A percentile compares a stretch with the other conserved stretches of the same genome.
Conservation (phyloP, 2,329 filamentous ascomycete genomes). For the Cordyceps militaris region DNA sequence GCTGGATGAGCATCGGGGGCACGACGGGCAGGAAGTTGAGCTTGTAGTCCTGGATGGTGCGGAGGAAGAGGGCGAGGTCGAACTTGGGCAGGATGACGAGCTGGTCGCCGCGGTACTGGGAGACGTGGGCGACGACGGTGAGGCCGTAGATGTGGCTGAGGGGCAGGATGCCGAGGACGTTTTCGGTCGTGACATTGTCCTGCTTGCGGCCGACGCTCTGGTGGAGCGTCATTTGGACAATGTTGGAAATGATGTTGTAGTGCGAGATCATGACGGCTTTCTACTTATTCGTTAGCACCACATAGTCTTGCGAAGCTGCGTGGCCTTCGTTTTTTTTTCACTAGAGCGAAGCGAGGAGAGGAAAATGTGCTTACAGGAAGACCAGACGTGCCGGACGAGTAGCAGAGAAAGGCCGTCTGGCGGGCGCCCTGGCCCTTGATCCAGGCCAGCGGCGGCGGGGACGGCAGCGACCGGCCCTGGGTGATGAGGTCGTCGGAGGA, state of each 20-base stretch:
- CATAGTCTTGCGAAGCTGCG: background rate
- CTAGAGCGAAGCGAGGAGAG: background rate
- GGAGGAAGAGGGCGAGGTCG: slow-evolving; percentile 58
- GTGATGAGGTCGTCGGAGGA: slow-evolving; percentile 60
- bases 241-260: slow-evolving; percentile 70
- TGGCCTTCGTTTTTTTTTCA: too few species aligned
- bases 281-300: slow-evolving; percentile 29
- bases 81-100: slow-evolving; percentile 69
- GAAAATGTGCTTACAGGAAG: slow-evolving; percentile 51
- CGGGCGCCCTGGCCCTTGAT: slow-evolving; percentile 56
- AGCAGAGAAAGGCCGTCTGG: slow-evolving; percentile 70
- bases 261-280: slow-evolving; percentile 84
- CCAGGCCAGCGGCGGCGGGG: slow-evolving; percentile 53
- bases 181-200: slow-evolving; percentile 32
- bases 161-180: slow-evolving; percentile 62
- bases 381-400: slow-evolving; percentile 73
- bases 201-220: slow-evolving; percentile 32
- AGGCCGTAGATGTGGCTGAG: slow-evolving; percentile 79
- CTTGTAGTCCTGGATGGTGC: slow-evolving; percentile 59
- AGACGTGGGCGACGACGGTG: slow-evolving; percentile 60
- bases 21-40: slow-evolving; percentile 64
- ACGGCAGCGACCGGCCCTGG: slow-evolving; percentile 48
- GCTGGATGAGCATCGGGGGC: slow-evolving; percentile 69
- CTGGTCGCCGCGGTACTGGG: slow-evolving; percentile 64
- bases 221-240: slow-evolving; percentile 51